phyloP scores from a whole-genome alignment of 2,329 filamentous ascomycete species.

The Didymella exigua region DNA sequence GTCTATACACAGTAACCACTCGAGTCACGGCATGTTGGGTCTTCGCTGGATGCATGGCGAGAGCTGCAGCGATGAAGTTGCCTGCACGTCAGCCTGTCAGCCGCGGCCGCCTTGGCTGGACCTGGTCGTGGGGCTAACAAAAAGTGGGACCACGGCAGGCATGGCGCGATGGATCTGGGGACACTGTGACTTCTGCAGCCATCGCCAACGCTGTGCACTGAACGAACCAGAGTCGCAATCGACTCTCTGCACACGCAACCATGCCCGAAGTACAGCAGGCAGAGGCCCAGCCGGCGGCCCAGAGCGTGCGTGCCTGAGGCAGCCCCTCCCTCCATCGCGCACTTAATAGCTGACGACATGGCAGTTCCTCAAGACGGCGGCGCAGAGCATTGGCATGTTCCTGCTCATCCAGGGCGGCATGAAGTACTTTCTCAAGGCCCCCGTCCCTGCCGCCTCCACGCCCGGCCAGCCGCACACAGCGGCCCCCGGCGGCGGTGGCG shows the following conservation, averaged over 20 bases:
- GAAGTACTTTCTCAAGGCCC: conserved; percentile 56
- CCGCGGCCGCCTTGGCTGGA: no score
- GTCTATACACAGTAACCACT: not conserved
- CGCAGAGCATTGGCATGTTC: conserved; percentile 66
- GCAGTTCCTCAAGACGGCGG: conserved; percentile 47
- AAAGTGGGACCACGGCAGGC: not conserved
- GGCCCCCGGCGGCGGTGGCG: conserved; percentile 22
- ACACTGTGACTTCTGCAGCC: conserved; percentile 9
- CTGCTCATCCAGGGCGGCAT: conserved; percentile 63
- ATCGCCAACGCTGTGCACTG: not conserved
- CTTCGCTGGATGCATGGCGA: conserved; percentile 10
- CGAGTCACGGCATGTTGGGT: not conserved
- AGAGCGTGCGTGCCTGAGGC: conserved; percentile 28
- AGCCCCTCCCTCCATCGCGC: not conserved
- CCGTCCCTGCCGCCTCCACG: conserved; percentile 4
- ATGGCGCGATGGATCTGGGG: conserved; percentile 9
- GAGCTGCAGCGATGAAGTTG: not conserved
- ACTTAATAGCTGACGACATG: conserved; percentile 21
- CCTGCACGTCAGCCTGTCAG: conserved; percentile 23
- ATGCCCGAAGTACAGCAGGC: conserved; percentile 41
- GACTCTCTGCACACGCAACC: conserved; percentile 20
- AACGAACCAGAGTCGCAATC: not conserved
- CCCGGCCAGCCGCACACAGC: conserved; percentile 16
- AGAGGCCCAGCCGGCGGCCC: conserved; percentile 29
- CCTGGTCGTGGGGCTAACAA: conserved; percentile 8